Evolutionary conservation across 176 grass and related monocot genomes (phyloP).

Genomic region (Eremochloa ophiuroides): DNA sequence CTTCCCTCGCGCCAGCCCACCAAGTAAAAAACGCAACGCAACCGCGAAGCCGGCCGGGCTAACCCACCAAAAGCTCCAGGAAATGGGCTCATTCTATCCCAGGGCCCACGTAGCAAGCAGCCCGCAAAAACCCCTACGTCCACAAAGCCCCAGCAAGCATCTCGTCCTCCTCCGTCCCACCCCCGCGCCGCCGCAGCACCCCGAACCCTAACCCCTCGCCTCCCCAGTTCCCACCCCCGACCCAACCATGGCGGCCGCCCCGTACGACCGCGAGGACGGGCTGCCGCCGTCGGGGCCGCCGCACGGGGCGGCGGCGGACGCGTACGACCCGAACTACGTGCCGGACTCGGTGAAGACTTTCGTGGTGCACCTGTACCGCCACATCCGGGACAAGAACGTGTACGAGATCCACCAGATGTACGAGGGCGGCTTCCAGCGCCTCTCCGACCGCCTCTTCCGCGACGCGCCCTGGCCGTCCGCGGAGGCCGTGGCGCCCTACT

Average conservation of each 20-base stretch:
- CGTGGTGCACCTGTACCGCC: slow-evolving; percentile 90
- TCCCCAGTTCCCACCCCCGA: not conserved
- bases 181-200: not conserved
- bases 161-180: not conserved
- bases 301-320: slow-evolving; percentile 29
- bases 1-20: not conserved
- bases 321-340: slow-evolving; percentile 88
- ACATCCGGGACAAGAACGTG: slow-evolving; percentile 98
- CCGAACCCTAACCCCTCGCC: slow-evolving; percentile 17
- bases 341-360: slow-evolving; percentile 97
- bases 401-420: slow-evolving; percentile 99
- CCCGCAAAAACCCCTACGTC: no score
- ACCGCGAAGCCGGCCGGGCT: not conserved
- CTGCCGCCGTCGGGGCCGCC: slow-evolving; percentile 27
- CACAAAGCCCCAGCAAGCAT: no score
- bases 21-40: not conserved
- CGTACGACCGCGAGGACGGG: slow-evolving; percentile 46
- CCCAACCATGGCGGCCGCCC: slow-evolving; percentile 34
- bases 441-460: slow-evolving; percentile 93
- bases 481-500: slow-evolving; percentile 72
- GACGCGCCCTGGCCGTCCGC: slow-evolving; percentile 76
- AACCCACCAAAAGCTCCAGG: not conserved
- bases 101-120: not conserved
- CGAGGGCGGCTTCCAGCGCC: slow-evolving; percentile 91
- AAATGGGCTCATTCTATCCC: no score